A percentile compares a stretch with the other conserved stretches of the same genome.
Evolutionary conservation across 306 rosid genomes (phyloP).

Genomic region (Castanea mollissima): DNA sequence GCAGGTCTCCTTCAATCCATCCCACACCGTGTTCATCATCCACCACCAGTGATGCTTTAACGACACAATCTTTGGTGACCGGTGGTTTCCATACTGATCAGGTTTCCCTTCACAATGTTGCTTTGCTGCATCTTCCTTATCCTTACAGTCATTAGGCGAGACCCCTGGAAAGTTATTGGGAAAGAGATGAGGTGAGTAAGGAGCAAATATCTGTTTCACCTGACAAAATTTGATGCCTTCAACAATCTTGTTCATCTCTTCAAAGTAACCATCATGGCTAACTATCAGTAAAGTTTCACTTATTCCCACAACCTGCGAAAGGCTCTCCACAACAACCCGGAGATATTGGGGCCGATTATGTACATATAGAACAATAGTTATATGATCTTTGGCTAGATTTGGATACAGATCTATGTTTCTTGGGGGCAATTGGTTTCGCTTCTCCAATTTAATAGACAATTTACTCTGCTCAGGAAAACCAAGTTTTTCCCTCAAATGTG

Average conservation of each 20-base stretch:
- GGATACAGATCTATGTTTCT: conserved; percentile 83
- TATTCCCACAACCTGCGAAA: conserved; percentile 77
- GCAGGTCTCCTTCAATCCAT: conserved; percentile 76
- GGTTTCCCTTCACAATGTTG: conserved; percentile 65
- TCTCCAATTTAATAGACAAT: conserved; percentile 60
- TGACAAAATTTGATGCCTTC: conserved; percentile 70
- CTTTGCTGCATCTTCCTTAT: conserved; percentile 37
- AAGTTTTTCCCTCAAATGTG: conserved; percentile 23
- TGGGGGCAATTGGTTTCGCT: conserved; percentile 62
- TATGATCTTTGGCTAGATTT: conserved; percentile 55
- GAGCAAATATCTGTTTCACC: conserved; percentile 89
- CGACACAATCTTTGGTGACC: conserved; percentile 82
- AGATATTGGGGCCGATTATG: conserved; percentile 92
- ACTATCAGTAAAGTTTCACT: conserved; percentile 79
- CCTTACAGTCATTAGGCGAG: conserved; percentile 68
- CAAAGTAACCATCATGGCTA: conserved; percentile 91
- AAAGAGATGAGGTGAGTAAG: conserved; percentile 86
- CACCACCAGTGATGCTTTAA: conserved; percentile 99
- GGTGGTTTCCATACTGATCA: conserved; percentile 91
- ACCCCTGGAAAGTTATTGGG: conserved; percentile 71
- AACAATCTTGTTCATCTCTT: conserved; percentile 76
- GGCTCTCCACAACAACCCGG: conserved; percentile 67
- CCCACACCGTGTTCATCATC: conserved; percentile 98
- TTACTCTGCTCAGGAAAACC: conserved; percentile 66
- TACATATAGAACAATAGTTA: conserved; percentile 77